Evolutionary conservation across 768 basidiomycete genomes (phyloP), one percentile per base, ranked within the genome.

Genomic region (Ephemerocybe angulata): DNA sequence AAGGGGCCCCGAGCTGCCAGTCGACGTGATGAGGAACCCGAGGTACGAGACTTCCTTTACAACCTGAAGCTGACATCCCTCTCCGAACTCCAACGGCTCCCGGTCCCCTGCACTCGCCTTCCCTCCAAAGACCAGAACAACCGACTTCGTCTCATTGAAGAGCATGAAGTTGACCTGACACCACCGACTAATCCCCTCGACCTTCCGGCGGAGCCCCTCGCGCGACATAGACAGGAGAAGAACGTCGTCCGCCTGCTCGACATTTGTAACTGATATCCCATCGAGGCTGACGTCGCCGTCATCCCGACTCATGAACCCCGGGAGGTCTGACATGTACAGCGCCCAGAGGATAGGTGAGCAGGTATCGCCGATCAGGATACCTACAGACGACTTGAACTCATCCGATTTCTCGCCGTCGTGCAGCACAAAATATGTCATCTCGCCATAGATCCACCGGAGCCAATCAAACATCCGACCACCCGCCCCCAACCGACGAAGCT

Each of bases 391-490:
- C 25, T 52, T 41, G 42, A 68, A 68, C 4, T 43, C 25, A 7
- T 49, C 50, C 6, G 63, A 57, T 31, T 58, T 28, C 13, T 52
- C 57, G 1, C 50, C 55, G 6, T 53, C 56, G 27, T 60, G 58
- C 27, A 41, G 53, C 7, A 64, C 64, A 28, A 55, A 41, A 52
- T 65, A 68, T 0, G 28, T 3, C 62, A 67, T 66, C 7, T 55
- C 51, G 2, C 28, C 38, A 40, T 69, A 67, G 15, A 67, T 40
- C 53, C 57, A 63, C 11, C 62, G 53, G 3, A 69, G 54, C 65
- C 66, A 67, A 52, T 70, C 67, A 60, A 68, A 68, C n/a, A 67
- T 31, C 7, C 55, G 60, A 1, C 69, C 67, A 2, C 60, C 50
- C 1, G 61, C 62, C 1, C 72, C 70, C 1, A 27, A 25, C 29